These are phyloP conservation scores for Boletellus ananiceps DNA, from an alignment of 768 basidiomycete genomes.

Conservation along the genomic window DNA sequence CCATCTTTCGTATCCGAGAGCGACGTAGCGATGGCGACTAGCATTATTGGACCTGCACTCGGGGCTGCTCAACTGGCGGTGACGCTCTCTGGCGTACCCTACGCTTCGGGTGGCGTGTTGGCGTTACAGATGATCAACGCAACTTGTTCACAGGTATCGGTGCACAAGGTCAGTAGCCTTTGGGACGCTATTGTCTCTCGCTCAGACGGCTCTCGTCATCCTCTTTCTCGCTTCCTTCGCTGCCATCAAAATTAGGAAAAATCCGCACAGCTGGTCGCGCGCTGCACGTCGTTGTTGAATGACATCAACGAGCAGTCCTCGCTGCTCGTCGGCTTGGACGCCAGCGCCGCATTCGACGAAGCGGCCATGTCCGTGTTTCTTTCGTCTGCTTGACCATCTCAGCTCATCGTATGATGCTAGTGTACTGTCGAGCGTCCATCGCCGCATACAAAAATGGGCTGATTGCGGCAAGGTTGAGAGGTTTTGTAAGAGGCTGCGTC, in stretches of 20 bases:
- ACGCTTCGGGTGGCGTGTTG: slow-evolving; percentile 40
- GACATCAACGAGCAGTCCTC: slow-evolving; percentile 38
- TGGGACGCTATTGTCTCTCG: neutral
- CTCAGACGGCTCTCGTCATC: neutral
- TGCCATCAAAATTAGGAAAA: slow-evolving; percentile 34
- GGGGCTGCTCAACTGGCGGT: slow-evolving; percentile 41
- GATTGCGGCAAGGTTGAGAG: slow-evolving; percentile 35
- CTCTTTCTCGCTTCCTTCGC: neutral
- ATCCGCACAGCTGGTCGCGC: slow-evolving; percentile 38
- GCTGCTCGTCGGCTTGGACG: slow-evolving; percentile 38
- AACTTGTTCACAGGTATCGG: slow-evolving; percentile 42
- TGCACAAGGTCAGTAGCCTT: slow-evolving; percentile 42
- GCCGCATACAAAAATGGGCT: slow-evolving; percentile 38
- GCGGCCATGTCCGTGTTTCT: slow-evolving; percentile 37
- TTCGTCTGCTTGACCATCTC: neutral
- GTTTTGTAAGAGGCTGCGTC: slow-evolving; percentile 32
- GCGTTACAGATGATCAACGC: slow-evolving; percentile 42
- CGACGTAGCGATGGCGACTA: slow-evolving; percentile 14
- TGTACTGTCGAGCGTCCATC: slow-evolving; percentile 38
- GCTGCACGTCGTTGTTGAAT: slow-evolving; percentile 38
- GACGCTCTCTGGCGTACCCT: slow-evolving; percentile 42
- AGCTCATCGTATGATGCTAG: slow-evolving; percentile 22
- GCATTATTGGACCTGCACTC: slow-evolving; percentile 14
- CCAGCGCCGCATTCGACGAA: slow-evolving; percentile 39
- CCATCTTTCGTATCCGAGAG: neutral